phyloP scores from a whole-genome alignment of 2,329 filamentous ascomycete species.

The Pseudopithomyces chartarum region DNA sequence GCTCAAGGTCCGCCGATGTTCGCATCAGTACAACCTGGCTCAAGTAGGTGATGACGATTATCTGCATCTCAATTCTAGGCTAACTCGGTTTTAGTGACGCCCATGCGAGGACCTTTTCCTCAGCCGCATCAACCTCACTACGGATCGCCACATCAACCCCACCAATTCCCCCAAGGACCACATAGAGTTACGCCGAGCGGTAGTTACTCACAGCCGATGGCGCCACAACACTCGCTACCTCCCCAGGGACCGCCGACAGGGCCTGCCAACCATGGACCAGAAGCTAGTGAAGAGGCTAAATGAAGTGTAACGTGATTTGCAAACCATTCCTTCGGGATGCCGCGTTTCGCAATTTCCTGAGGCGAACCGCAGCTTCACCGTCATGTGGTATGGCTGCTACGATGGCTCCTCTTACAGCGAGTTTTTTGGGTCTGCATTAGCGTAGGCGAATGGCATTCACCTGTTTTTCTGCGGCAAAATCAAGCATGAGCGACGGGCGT shows the following conservation, averaged over 20 bases:
- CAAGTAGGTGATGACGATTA: slow-evolving; percentile 64
- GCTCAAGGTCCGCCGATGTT: slow-evolving; percentile 78
- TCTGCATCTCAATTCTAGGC: background rate
- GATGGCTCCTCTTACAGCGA: slow-evolving; percentile 19
- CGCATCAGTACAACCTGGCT: slow-evolving; percentile 70
- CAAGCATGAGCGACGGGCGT: slow-evolving; percentile 47
- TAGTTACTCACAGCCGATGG: slow-evolving; percentile 49
- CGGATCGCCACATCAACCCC: slow-evolving; percentile 47
- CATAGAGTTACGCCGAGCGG: slow-evolving; percentile 48
- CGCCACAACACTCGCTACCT: slow-evolving; percentile 47
- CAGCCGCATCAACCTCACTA: slow-evolving; percentile 49
- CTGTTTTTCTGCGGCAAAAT: slow-evolving; percentile 21
- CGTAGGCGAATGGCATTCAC: slow-evolving; percentile 30
- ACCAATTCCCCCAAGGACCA: slow-evolving; percentile 44
- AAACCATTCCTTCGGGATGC: background rate
- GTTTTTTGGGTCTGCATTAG: slow-evolving; percentile 38
- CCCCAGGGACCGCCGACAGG: slow-evolving; percentile 43
- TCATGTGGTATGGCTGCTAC: slow-evolving; percentile 14
- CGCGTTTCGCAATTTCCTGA: slow-evolving; percentile 17
- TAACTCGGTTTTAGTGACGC: slow-evolving; percentile 39
- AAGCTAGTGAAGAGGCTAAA: slow-evolving; percentile 43
- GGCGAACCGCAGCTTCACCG: slow-evolving; percentile 12
- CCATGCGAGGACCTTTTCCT: slow-evolving; percentile 45
- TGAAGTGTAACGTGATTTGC: slow-evolving; percentile 23
- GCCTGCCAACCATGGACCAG: slow-evolving; percentile 39